Base-by-base conservation (phyloP, 768 basidiomycete species). In the Thelephora ganbajun region DNA sequence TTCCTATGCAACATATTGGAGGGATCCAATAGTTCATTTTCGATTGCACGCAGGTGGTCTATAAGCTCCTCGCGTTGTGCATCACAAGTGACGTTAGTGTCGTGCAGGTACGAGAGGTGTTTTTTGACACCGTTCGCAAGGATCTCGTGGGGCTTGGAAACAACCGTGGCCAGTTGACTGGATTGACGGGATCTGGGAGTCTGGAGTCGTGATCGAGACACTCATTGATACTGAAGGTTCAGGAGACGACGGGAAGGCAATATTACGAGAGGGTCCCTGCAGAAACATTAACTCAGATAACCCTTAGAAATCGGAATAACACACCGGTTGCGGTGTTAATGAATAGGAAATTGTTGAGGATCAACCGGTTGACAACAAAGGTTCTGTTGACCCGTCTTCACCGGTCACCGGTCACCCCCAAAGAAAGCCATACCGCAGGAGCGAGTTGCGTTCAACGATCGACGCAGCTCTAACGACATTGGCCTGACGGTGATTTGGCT, bases 61-160 rank as follows among this genome's bases (percentile, higher is more conserved):
- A 72, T 69, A 6, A 92, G 58, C 13, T 80, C 79, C 22, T 74
- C 68, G 30, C 69, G 74, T 53, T 92, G 84, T 2, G 74, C 68
- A 0, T 76, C 79, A 46, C 83, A 67, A 14, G 69, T 65, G 30
- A 72, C 66, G 54, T 89, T 78, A 11, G 89, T 56, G 46, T 85
- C 79, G 45, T 84, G 77, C 7, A 80, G 61, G 47, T 70, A 67
- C 35, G 74, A 66, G 44, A 80, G 59, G 14, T 79, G 53, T 6
- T 68, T 59, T 60, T 77, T 62, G 44, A 69, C 77, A 66, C 60
- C 76, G 54, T 75, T 69, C 3, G 76, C 74, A 33, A 69, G 62
- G 3, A 70, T 65, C 26, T 73, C 63, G 16, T 64, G 62, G 43
- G 67, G 55, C 43, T 68, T 55, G 43, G 67, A 70, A 14, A 58